phyloP scores from a whole-genome alignment of 768 basidiomycete genomes.

The Chalciporus chontae region DNA sequence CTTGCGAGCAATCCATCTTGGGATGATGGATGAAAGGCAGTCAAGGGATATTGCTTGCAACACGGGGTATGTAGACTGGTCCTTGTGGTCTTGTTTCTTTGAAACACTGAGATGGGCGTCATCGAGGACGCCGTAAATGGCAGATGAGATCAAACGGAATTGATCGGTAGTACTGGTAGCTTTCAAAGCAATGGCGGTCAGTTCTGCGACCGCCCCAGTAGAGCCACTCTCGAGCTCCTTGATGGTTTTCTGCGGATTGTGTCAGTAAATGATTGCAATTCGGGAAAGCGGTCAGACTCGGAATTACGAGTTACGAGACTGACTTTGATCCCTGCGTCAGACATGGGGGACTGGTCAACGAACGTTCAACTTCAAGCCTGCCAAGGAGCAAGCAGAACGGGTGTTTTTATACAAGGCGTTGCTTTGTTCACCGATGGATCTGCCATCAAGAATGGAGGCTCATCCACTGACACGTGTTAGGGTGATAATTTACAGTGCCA shows the following conservation, averaged over 20 bases:
- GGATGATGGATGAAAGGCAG: constrained; percentile 14
- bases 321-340: constrained; percentile 18
- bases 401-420: too few relatives aligned
- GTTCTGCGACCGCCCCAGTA: constrained; percentile 9
- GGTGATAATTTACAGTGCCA: too few relatives aligned
- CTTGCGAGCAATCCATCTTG: constrained; percentile 1
- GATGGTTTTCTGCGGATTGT: constrained; percentile 14
- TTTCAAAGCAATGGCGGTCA: constrained; percentile 20
- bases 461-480: background rate
- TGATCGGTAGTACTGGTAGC: constrained; percentile 19
- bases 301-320: background rate
- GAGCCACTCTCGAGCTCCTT: constrained; percentile 24
- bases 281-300: background rate
- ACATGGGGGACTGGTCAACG: constrained; percentile 11
- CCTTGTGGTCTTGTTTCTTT: constrained; percentile 13
- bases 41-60: constrained; percentile 20
- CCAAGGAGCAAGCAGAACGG: too few relatives aligned
- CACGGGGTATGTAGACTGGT: constrained; percentile 3
- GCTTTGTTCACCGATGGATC: too few relatives aligned
- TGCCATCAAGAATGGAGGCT: background rate
- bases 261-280: background rate
- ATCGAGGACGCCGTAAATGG: constrained; percentile 22
- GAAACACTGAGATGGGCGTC: constrained; percentile 14
- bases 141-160: constrained; percentile 10
- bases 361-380: too few relatives aligned